phyloP scores from a whole-genome alignment of 1,284 basidiomycete genomes.

The Puccinia horiana region DNA sequence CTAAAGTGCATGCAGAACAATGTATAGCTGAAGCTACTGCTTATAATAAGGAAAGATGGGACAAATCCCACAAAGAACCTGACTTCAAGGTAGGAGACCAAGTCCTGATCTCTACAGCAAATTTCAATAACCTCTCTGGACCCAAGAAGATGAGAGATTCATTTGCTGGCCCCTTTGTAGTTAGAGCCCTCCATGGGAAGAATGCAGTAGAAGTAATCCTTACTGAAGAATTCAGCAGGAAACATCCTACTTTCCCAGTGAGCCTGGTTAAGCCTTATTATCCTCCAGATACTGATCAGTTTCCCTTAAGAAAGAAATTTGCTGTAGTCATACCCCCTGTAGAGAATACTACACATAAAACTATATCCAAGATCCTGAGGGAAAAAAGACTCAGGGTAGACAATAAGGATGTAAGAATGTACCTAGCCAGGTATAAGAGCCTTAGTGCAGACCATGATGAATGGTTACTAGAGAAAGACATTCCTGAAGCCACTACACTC shows the following conservation, averaged over 20 bases:
- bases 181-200: neutral
- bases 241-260: neutral
- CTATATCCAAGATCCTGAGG: neutral
- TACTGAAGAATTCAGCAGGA: neutral
- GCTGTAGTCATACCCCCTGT: neutral
- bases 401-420: neutral
- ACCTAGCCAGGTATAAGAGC: neutral
- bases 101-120: neutral
- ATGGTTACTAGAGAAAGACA: neutral
- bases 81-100: constrained; percentile 12
- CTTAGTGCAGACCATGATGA: neutral
- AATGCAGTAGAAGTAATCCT: constrained; percentile 7
- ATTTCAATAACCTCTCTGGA: neutral
- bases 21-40: neutral
- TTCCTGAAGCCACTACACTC: neutral
- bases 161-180: constrained; percentile 2
- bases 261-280: neutral
- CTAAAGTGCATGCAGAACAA: neutral
- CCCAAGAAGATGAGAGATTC: neutral
- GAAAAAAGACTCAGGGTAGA: neutral
- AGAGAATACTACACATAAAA: neutral
- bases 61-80: constrained; percentile 6
- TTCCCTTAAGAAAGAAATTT: neutral
- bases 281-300: neutral
- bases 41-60: constrained; percentile 1